Percentiles rank a stretch among this genome's conserved stretches.
Conservation (phyloP, 371 early-diverging fungal genomes). For the Mortierella sp. region DNA sequence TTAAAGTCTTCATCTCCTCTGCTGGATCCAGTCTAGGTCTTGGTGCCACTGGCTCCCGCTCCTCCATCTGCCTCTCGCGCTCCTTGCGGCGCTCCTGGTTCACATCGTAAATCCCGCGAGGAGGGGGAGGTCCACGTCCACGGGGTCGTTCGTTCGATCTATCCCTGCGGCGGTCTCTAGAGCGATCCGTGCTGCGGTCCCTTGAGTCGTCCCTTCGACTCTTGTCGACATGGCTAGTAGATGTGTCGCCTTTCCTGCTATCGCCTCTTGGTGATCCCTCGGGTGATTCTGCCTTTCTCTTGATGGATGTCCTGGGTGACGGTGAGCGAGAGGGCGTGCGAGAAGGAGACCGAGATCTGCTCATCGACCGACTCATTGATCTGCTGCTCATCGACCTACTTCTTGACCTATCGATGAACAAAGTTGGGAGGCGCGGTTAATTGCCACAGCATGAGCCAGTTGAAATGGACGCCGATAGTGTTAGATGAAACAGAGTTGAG, state of each 20-base stretch:
- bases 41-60: slow-evolving; percentile 41
- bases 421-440: slow-evolving; percentile 19
- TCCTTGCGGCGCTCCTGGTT: slow-evolving; percentile 52
- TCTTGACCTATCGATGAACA: slow-evolving; percentile 12
- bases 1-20: slow-evolving; percentile 41
- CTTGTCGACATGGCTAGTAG: slow-evolving; percentile 4
- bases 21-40: slow-evolving; percentile 44
- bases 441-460: neutral
- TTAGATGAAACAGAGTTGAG: neutral
- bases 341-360: slow-evolving; percentile 35
- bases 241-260: slow-evolving; percentile 13
- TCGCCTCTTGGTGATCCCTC: slow-evolving; percentile 34
- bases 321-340: slow-evolving; percentile 32
- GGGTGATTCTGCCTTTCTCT: slow-evolving; percentile 42
- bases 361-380: slow-evolving; percentile 28
- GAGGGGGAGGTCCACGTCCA: slow-evolving; percentile 9
- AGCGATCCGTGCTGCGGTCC: slow-evolving; percentile 24
- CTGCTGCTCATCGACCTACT: slow-evolving; percentile 40
- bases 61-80: slow-evolving; percentile 57
- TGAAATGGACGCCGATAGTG: neutral
- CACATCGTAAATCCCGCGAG: slow-evolving; percentile 27
- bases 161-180: slow-evolving; percentile 24
- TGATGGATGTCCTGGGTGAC: slow-evolving; percentile 20
- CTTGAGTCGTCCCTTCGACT: slow-evolving; percentile 27
- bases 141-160: slow-evolving; percentile 8